phyloP scores from a whole-genome alignment of 2,329 filamentous ascomycete species.

The Tolypocladium sp. region DNA sequence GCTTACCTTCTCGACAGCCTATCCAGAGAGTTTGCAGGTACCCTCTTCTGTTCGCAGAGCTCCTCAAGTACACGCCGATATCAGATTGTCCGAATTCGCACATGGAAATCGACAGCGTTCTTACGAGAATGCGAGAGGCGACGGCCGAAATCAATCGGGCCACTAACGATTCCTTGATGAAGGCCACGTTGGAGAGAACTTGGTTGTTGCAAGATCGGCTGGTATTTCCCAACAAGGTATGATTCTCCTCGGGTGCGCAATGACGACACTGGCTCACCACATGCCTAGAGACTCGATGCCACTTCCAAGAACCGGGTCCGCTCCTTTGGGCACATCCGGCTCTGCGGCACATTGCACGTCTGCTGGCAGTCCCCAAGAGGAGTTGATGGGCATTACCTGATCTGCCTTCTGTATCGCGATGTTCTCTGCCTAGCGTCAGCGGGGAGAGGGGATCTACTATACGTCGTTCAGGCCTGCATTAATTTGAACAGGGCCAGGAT shows the following conservation, averaged over 20 bases:
- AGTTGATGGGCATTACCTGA: slow-evolving; percentile 71
- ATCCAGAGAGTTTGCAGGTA: slow-evolving; percentile 91
- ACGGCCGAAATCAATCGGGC: slow-evolving; percentile 76
- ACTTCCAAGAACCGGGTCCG: slow-evolving; percentile 59
- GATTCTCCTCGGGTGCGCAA: background rate
- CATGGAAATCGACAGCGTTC: slow-evolving; percentile 65
- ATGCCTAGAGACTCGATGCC: slow-evolving; percentile 35
- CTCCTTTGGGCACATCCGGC: slow-evolving; percentile 66
- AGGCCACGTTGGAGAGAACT: slow-evolving; percentile 66
- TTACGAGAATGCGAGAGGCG: slow-evolving; percentile 63
- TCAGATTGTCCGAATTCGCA: slow-evolving; percentile 79
- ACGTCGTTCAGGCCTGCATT: slow-evolving; percentile 68
- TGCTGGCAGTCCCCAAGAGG: slow-evolving; percentile 66
- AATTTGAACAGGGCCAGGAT: slow-evolving; percentile 55
- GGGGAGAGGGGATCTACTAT: slow-evolving; percentile 54
- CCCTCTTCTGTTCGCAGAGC: slow-evolving; percentile 73
- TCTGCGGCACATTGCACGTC: slow-evolving; percentile 77
- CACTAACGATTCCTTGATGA: slow-evolving; percentile 65
- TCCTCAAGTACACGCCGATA: slow-evolving; percentile 74
- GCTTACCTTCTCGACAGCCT: slow-evolving; percentile 44
- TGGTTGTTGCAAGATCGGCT: slow-evolving; percentile 79
- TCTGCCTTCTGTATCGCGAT: slow-evolving; percentile 74
- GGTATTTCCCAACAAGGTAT: slow-evolving; percentile 61
- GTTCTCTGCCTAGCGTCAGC: slow-evolving; percentile 68
- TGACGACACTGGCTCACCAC: background rate